Base-by-base conservation (phyloP, 768 basidiomycete genomes). In the Pleurotus eryngii region DNA sequence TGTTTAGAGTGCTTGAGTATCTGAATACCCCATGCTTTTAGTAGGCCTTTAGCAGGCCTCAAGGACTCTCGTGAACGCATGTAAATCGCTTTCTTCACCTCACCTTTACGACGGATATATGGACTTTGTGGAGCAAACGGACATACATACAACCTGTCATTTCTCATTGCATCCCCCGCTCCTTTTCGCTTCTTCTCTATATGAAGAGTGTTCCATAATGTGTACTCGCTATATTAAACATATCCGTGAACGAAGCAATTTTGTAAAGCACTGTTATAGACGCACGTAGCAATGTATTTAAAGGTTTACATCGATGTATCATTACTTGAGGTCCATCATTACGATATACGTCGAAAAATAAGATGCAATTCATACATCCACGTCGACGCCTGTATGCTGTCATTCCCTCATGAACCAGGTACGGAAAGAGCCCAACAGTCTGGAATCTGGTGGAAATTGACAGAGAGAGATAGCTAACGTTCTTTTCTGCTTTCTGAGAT, bases 401-500 rank as follows among this genome's bases (percentile, higher is more conserved):
- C 49, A 53, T 40, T 35, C 24, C 48, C 11, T 24, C 48, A 35
- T 20, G 57, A 26, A 45, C 42, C 46, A 40, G 37, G 53, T 2
- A 39, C 20, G 11, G 5, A 26, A 40, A 15, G 27, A 38, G 17
- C 42, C 22, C 24, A 55, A 18, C 27, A 55, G 42, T 35, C 38
- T 17, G 22, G 24, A 17, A 15, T 40, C 35, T 26, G 17, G 7
- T 20, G 42, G 27, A 55, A 9, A 11, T 18, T 39, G 4, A 22
- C n/a, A 43, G 24, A 17, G 42, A 27, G 27, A 40, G n/a, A 39
- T 17, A 30, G 50, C 26, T 35, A 58, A 12, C 51, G 57, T 20
- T 61, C 58, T 47, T 61, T 54, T 22, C 43, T 62, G 73, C 69
- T 84, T 68, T 78, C 81, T 20, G 79, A 72, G 66, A 87, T 87